Evolutionary conservation across 2,329 filamentous ascomycete species (phyloP), one percentile per base, ranked within the genome.

Genomic region (Penicillium sp.): DNA sequence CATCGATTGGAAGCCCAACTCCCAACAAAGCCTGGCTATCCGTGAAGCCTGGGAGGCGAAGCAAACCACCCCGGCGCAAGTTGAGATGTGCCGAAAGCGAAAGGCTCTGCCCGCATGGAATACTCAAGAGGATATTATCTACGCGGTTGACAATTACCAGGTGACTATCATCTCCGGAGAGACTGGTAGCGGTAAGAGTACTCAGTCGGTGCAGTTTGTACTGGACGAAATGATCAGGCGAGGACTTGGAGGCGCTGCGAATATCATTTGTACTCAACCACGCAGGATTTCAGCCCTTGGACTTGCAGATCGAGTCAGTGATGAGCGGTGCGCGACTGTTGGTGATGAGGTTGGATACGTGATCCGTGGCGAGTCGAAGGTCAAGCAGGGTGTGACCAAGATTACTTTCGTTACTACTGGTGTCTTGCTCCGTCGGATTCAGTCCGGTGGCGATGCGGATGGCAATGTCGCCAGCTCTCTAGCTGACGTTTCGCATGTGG

Each of bases 161-260:
- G 93, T 99, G 55, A 97, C 92, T 0, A 97, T 99, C 71, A 95
- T 99, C 70, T 96, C 93, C 47, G 95, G 95, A 68, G 95, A 98
- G 79, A 99, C 95, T 4, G 95, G 95, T 57, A 97, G 92, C 19
- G 95, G 95, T 73, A 99, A 99, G 78, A 97, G 92, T 53, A 98
- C 95, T 0, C 95, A 99, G 76, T 95, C 92, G 2, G 92, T 98
- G 37, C 95, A 99, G 76, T 99, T 98, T 76, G 85, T 99, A 47
- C 83, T 99, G 1, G 95, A 99, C 71, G 92, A 98, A 70, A 82
- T 98, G 65, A 96, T 97, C 70, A 84, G 86, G 64, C 84, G 86
- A 50, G 87, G 89, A 8, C 83, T 96, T 9, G 95, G 94, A 2
- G 86, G 86, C 13, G 87, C 87, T 13, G 91, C 89, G 35, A 97